Base-by-base conservation (phyloP, 371 early-diverging fungal species). In the Nematocida sp. region DNA sequence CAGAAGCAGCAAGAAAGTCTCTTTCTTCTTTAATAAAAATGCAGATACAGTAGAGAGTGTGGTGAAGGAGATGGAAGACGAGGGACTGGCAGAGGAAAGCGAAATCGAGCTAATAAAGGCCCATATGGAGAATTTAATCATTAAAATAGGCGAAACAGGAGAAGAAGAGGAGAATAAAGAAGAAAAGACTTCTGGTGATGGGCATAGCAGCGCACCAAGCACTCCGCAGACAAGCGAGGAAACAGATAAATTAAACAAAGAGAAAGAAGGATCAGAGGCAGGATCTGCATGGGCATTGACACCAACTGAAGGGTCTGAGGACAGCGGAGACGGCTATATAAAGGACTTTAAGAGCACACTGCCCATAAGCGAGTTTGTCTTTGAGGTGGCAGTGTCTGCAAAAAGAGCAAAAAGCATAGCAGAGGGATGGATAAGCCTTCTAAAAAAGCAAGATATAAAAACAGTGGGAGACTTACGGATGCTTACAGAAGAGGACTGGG, bases 41-140 rank as follows among this genome's bases (percentile, higher is more conserved):
- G 90, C 89, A 5, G 94, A 94, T 76, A 94, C 94, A 4, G 92
- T 93, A 0, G 93, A 93, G 72, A 91, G 91, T 81, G 93, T 94
- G 6, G 92, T 93, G 7, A 90, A 90, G 52, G 94, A 94, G 85
- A 93, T 94, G 93, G 45, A 82, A 45, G 83, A 84, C 7, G 86
- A 87, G 45, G 82, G 84, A 15, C 72, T 87, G 3, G 76, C 85
- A 4, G 80, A 82, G 42, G 72, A 72, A 15, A 55, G 73, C 13
- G 58, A 78, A 33, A 75, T 84, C 25, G 85, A 78, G 33, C 70
- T 78, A 13, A 75, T 82, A 39, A 72, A 82, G 45, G 82, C 76
- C 1, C 73, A 82, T 66, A 72, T 82, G 82, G 72, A 73, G 39
- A 73, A 62, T 44, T 66, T 82, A n/a, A 72, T 82, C 4, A 55